phyloP scores from a whole-genome alignment of 306 rosid species.

The Medicago ruthenica region DNA sequence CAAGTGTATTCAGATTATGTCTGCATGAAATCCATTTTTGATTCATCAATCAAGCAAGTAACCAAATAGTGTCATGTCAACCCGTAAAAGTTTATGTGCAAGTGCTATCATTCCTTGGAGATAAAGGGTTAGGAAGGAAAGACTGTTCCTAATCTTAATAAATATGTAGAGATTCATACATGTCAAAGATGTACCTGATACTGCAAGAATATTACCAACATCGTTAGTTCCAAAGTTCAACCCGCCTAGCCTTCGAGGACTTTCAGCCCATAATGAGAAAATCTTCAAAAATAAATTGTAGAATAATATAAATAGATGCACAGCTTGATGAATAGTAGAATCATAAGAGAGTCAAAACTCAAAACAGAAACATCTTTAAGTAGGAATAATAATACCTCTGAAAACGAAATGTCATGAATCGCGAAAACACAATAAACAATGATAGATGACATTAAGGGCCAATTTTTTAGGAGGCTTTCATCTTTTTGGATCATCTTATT shows the following conservation, averaged over 20 bases:
- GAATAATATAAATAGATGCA: neutral
- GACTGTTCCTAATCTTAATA: neutral
- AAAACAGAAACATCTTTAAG: too few relatives aligned
- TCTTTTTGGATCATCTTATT: constrained; percentile 30
- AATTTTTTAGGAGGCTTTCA: constrained; percentile 67
- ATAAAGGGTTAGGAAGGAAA: neutral
- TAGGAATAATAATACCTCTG: constrained; percentile 58
- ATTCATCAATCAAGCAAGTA: neutral
- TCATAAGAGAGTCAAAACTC: neutral
- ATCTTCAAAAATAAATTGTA: constrained; percentile 45
- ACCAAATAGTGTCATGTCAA: neutral
- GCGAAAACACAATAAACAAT: constrained; percentile 72
- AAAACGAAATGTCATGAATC: constrained; percentile 80
- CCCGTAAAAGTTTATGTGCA: too few relatives aligned
- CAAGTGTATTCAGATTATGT: neutral
- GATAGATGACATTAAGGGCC: constrained; percentile 88
- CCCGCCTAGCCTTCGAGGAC: constrained; percentile 74
- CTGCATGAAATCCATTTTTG: neutral
- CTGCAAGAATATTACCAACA: constrained; percentile 73
- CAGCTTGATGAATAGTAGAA: neutral
- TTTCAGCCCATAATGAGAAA: constrained; percentile 86
- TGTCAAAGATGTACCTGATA: constrained; percentile 58
- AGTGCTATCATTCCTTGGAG: too few relatives aligned
- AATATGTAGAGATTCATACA: neutral
- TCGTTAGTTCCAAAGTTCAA: constrained; percentile 56